A percentile compares a stretch with the other conserved stretches of the same genome.
Conservation (phyloP, 2,329 filamentous ascomycete species). For the Fusarium sp. region DNA sequence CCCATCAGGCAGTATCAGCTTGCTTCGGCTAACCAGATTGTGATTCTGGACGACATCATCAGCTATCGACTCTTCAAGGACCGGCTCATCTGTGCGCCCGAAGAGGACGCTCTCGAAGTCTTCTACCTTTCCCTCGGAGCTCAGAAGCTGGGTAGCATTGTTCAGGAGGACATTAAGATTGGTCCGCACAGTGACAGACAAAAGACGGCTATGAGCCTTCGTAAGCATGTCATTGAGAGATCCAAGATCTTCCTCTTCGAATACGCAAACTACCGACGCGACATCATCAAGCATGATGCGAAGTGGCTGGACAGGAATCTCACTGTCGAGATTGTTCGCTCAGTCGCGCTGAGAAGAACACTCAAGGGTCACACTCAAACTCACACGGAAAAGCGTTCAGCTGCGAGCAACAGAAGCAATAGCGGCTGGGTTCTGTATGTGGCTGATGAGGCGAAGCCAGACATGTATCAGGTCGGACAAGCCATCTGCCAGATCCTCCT, state of each 20-base stretch:
- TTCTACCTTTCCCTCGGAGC: constrained; percentile 89
- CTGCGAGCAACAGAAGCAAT: constrained; percentile 69
- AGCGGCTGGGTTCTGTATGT: constrained; percentile 80
- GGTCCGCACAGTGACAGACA: constrained; percentile 76
- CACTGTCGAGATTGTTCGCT: constrained; percentile 80
- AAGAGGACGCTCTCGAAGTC: constrained; percentile 86
- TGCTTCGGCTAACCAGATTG: constrained; percentile 76
- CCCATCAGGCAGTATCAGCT: constrained; percentile 84
- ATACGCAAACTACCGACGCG: constrained; percentile 74
- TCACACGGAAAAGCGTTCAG: constrained; percentile 80
- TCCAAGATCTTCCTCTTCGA: constrained; percentile 91
- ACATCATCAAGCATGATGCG: constrained; percentile 85
- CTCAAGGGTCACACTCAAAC: constrained; percentile 77
- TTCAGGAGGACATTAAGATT: constrained; percentile 82
- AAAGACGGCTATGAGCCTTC: constrained; percentile 74
- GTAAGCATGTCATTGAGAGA: constrained; percentile 87
- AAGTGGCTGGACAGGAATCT: constrained; percentile 93
- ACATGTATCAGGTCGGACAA: constrained; percentile 93
- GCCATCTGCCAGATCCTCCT: constrained; percentile 86
- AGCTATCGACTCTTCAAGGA: constrained; percentile 91
- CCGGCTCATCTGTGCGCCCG: constrained; percentile 84
- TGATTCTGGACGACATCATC: constrained; percentile 88
- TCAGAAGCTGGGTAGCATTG: constrained; percentile 78
- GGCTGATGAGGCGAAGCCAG: constrained; percentile 73
- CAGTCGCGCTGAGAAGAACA: constrained; percentile 81